These are phyloP conservation scores for Trichoderma atroviride DNA, from an alignment of 2,329 filamentous ascomycete genomes.

Conservation along the genomic window DNA sequence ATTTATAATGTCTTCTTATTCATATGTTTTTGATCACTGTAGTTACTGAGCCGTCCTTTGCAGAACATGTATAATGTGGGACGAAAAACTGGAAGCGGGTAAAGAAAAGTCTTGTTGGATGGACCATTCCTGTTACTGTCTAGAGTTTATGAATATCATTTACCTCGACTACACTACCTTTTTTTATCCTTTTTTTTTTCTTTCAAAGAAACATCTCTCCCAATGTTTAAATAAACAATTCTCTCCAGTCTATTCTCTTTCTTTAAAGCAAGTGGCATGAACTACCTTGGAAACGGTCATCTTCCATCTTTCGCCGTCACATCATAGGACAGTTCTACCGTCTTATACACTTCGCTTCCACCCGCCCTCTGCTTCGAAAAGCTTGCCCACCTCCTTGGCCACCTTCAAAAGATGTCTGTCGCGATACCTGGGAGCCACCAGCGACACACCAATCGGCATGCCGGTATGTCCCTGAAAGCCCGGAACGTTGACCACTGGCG, in stretches of 20 bases:
- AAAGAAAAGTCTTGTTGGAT: neutral
- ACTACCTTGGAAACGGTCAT: neutral
- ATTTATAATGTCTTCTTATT: neutral
- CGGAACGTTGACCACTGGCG: conserved; percentile 65
- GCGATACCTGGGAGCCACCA: conserved; percentile 52
- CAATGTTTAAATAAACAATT: neutral
- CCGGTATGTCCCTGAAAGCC: conserved; percentile 57
- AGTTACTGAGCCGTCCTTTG: neutral
- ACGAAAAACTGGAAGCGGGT: conserved; percentile 13
- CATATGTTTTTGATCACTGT: conserved; percentile 19
- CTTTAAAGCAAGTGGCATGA: neutral
- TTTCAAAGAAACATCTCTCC: no score
- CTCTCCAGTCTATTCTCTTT: neutral
- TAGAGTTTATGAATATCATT: conserved; percentile 18
- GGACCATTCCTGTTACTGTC: conserved; percentile 2
- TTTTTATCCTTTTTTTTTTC: no score
- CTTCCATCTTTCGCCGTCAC: neutral
- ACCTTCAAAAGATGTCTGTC: conserved; percentile 50
- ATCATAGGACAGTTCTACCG: neutral
- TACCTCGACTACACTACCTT: neutral
- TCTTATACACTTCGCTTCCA: conserved; percentile 32
- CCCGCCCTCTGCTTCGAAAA: conserved; percentile 40
- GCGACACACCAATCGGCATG: conserved; percentile 62
- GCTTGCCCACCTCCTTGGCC: conserved; percentile 42
- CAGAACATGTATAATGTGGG: conserved; percentile 10